Conservation (phyloP, 1,139 yeast genomes). For the Blastobotrys illinoisensis region DNA sequence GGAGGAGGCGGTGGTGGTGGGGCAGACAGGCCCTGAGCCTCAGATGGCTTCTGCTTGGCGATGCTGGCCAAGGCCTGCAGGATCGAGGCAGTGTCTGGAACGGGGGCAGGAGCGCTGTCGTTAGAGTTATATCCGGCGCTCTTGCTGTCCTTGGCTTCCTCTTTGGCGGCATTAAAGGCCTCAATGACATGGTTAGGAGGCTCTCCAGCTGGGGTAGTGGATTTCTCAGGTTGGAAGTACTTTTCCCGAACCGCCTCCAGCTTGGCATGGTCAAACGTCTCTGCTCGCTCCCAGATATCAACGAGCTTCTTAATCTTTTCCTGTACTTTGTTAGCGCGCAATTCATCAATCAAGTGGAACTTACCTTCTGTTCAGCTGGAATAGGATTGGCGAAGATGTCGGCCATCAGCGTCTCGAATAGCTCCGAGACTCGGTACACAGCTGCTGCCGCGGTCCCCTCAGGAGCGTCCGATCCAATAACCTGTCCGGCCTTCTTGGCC, state of each 20-base stretch:
- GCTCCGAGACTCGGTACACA: conserved; percentile 39
- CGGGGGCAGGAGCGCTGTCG: conserved; percentile 10
- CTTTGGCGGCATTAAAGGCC: conserved; percentile 23
- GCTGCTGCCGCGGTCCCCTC: conserved; percentile 77
- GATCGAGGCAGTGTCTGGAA: conserved; percentile 36
- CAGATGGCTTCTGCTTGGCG: conserved; percentile 31
- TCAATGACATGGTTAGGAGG: conserved; percentile 15
- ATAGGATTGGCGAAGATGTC: conserved; percentile 26
- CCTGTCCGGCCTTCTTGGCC: conserved; percentile 51
- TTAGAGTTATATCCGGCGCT: not conserved
- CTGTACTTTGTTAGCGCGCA: conserved; percentile 27
- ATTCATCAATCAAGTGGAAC: conserved; percentile 33
- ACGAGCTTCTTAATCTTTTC: conserved; percentile 77
- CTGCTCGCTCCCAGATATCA: conserved; percentile 89
- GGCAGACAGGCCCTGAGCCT: conserved; percentile 10
- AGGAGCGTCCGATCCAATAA: conserved; percentile 40
- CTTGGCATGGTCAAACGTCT: conserved; percentile 59
- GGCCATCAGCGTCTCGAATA: conserved; percentile 31
- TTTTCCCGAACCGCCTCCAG: conserved; percentile 39
- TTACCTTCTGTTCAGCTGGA: conserved; percentile 25
- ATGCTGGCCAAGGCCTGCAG: conserved; percentile 36
- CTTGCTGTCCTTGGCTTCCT: not conserved
- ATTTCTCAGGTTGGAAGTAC: conserved; percentile 9
- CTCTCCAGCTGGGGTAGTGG: conserved; percentile 20
- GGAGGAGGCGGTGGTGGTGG: conserved; percentile 23